phyloP scores from a whole-genome alignment of 176 grass and related monocot genomes.

The Alloteropsis semialata region DNA sequence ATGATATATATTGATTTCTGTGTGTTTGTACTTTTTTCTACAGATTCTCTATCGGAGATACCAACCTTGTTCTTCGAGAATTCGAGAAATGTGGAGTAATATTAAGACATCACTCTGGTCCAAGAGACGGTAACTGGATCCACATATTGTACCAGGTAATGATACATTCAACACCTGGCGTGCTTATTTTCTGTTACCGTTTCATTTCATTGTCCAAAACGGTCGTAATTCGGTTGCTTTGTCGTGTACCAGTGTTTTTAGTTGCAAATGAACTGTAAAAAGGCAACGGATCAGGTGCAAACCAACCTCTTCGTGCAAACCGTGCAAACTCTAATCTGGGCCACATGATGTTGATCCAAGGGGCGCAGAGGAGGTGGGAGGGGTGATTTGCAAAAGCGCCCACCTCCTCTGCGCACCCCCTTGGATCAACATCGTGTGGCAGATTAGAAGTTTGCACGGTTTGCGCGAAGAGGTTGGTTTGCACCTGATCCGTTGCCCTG shows the following conservation, averaged over 20 bases:
- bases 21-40: background rate
- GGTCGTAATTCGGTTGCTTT: background rate
- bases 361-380: too few relatives aligned
- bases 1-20: conserved; percentile 13
- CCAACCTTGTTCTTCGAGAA: conserved; percentile 74
- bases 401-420: too few relatives aligned
- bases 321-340: too few relatives aligned
- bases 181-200: background rate
- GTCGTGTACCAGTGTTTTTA: background rate
- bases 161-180: background rate
- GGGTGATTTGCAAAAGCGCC: too few relatives aligned
- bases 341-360: too few relatives aligned
- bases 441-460: too few relatives aligned
- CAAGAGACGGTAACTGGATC: conserved; percentile 88
- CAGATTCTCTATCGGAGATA: conserved; percentile 70
- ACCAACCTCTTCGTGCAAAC: too few relatives aligned
- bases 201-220: background rate
- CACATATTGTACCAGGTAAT: conserved; percentile 94
- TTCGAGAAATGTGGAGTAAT: conserved; percentile 94
- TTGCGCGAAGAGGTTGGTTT: too few relatives aligned
- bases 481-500: too few relatives aligned
- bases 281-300: too few relatives aligned
- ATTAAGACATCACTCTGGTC: conserved; percentile 69
- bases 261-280: background rate
- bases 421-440: too few relatives aligned